Evolutionary conservation across 441 rosid genomes (phyloP), one percentile per base, ranked within the genome.

Genomic region (Gossypium gossypioides): DNA sequence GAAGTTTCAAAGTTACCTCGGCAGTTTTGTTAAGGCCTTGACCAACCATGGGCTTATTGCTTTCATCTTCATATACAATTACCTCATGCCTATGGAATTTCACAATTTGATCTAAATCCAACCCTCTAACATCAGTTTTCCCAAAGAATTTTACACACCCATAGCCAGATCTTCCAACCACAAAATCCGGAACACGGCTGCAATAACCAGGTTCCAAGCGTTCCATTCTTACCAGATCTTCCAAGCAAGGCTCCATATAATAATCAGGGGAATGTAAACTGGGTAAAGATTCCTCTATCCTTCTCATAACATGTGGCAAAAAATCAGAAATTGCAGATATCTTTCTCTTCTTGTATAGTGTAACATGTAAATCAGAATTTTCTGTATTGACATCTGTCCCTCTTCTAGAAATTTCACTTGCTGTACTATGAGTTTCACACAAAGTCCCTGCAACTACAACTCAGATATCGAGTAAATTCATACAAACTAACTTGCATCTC

Each of bases 1-100:
- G 82, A 16, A 95, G 70, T 27, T 76, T 67, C 82, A 95, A 75
- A 72, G 90, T 88, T 76, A 92, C 97, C 76, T 87, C 93, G 63
- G 99, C 97, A 76, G 91, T 75, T 85, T 95, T 95, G 82, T 95
- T 92, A 74, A 95, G 92, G 48, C 97, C 93, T 75, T 82, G 80
- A 42, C 97, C 97, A 71, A 85, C 86, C 62, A 59, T 75, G 63
- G 99, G 99, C 82, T 95, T 91, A 40, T 74, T 71, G 74, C 72
- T 77, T 73, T 92, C 98, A 75, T 92, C 95, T 77, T 84, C 93
- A 77, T 95, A 92, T 9, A 95, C 97, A 77, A 85, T 82, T 1
- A 92, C 83, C 74, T 86, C 86, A 76, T 92, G 88, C 82, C 90
- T 86, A 68, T 12, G 71, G 71, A 92, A 88, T 86, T 85, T 86